Percentiles rank a stretch among this genome's conserved stretches.
Evolutionary conservation across 306 rosid genomes (phyloP).

Genomic region (Cucurbita ficifolia): DNA sequence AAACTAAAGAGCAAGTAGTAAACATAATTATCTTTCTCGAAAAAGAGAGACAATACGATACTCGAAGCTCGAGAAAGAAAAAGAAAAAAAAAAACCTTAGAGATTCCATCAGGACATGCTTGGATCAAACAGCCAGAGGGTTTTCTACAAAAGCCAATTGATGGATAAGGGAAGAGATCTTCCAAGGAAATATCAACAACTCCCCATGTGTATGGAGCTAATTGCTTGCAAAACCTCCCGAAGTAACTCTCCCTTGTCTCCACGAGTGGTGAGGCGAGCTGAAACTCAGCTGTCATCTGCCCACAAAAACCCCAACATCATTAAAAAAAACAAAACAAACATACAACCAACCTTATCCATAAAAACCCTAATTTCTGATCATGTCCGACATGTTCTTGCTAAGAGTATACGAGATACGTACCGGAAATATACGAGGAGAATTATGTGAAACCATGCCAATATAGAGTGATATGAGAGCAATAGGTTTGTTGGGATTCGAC

Average conservation of each 20-base stretch:
- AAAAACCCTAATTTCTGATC: too few relatives aligned
- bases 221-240: conserved; percentile 58
- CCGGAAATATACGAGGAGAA: too few relatives aligned
- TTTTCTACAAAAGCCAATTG: conserved; percentile 29
- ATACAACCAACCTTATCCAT: background rate
- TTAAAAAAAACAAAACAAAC: background rate
- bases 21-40: background rate
- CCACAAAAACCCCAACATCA: too few relatives aligned
- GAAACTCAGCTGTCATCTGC: conserved; percentile 63
- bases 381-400: too few relatives aligned
- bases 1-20: too few relatives aligned
- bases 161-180: conserved; percentile 24
- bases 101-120: conserved; percentile 50
- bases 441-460: too few relatives aligned
- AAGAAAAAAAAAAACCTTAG: conserved; percentile 26
- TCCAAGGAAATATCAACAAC: conserved; percentile 83
- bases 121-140: conserved; percentile 85
- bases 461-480: too few relatives aligned
- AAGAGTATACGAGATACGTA: too few relatives aligned
- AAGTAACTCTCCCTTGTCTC: conserved; percentile 47
- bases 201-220: conserved; percentile 39
- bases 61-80: background rate
- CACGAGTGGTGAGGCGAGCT: conserved; percentile 59
- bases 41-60: background rate
- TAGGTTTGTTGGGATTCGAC: too few relatives aligned